Conservation (phyloP, 2,329 filamentous ascomycete genomes). For the Cryphonectria japonica region DNA sequence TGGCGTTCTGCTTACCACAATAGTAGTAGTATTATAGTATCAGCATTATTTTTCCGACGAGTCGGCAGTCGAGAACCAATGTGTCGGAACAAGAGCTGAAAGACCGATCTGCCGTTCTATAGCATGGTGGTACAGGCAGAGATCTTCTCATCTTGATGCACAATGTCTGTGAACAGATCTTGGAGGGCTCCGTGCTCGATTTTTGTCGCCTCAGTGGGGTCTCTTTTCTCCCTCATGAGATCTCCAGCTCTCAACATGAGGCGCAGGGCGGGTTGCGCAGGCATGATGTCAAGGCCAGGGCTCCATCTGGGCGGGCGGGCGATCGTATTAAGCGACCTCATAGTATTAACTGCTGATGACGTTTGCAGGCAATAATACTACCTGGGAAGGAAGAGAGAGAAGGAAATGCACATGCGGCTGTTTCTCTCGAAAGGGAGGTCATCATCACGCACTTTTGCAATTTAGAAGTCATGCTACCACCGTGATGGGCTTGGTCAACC, state of each 20-base stretch:
- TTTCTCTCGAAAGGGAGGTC: neutral
- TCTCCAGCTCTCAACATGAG: constrained; percentile 20
- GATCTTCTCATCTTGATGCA: neutral
- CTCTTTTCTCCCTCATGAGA: neutral
- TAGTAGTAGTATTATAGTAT: neutral
- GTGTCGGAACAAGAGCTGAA: neutral
- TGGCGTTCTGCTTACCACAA: neutral
- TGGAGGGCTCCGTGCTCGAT: constrained; percentile 19
- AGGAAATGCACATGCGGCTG: neutral
- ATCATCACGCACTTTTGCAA: constrained; percentile 16
- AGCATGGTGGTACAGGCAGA: neutral
- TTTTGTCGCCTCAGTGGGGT: constrained; percentile 5
- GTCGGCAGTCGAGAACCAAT: neutral
- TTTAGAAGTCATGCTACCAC: constrained; percentile 11
- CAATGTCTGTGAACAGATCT: constrained; percentile 20
- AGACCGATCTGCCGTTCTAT: neutral
- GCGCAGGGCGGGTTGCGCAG: constrained; percentile 16
- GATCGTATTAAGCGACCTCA: neutral
- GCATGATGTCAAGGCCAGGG: constrained; percentile 24
- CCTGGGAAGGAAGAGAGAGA: neutral
- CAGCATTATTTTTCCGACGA: neutral
- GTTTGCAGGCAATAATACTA: neutral
- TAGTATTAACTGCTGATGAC: neutral
- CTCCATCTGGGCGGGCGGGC: neutral
- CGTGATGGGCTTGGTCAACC: neutral